Conservation (phyloP, 2,329 filamentous ascomycete species). For the Pseudogymnoascus sp. region DNA sequence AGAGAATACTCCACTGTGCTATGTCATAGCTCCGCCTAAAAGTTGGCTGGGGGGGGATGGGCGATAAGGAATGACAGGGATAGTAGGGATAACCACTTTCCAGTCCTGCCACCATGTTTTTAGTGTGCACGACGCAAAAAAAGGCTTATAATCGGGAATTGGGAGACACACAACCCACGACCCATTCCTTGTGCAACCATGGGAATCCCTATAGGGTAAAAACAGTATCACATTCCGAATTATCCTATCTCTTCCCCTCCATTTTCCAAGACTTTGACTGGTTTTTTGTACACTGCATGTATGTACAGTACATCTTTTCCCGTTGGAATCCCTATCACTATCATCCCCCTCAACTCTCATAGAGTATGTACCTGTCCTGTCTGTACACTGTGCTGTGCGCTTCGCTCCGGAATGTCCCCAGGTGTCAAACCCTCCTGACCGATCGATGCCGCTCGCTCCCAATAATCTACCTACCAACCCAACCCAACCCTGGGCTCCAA, state of each 20-base stretch:
- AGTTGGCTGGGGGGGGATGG: not conserved
- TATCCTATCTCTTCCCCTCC: not conserved
- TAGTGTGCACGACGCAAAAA: not conserved
- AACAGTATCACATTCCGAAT: not conserved
- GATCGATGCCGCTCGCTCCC: not conserved
- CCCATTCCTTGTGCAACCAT: not conserved
- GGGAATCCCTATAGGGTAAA: not conserved
- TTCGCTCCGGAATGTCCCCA: not conserved
- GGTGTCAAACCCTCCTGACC: not conserved
- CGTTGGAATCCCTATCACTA: not conserved
- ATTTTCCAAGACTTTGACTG: not conserved
- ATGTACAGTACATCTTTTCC: not conserved
- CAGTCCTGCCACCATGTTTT: not conserved
- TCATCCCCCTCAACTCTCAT: not conserved
- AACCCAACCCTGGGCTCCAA: not conserved
- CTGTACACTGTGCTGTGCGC: not conserved
- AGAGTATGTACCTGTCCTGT: not conserved
- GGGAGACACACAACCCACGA: not conserved
- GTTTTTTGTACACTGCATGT: not conserved
- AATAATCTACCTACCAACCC: not conserved
- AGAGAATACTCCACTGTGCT: not conserved
- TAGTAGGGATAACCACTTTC: not conserved
- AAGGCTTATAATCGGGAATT: not conserved
- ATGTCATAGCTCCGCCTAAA: constrained; percentile 8
- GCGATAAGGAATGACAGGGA: constrained; percentile 6